Evolutionary conservation across 345 rosid genomes (phyloP).

Genomic region (Dipteronia sinensis): DNA sequence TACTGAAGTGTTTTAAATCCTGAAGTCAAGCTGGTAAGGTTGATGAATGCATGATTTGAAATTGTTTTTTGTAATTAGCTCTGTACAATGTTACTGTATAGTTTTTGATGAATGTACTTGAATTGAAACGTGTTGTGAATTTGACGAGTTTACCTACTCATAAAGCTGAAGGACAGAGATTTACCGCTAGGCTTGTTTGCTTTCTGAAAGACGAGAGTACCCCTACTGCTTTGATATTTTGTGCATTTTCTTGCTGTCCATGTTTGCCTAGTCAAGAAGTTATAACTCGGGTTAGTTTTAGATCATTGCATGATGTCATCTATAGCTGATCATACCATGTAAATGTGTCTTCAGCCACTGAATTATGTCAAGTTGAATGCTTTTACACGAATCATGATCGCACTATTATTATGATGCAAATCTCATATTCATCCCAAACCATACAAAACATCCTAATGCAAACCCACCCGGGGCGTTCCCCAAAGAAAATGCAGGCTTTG

Average conservation of each 20-base stretch:
- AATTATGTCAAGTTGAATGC: neutral
- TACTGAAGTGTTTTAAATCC: conserved; percentile 10
- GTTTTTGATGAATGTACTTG: neutral
- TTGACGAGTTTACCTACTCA: neutral
- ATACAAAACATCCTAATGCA: neutral
- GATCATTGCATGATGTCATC: neutral
- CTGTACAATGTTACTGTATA: neutral
- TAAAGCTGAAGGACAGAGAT: neutral
- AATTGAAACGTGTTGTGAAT: neutral
- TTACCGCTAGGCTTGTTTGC: neutral
- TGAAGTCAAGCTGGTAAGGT: neutral
- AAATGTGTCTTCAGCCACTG: neutral
- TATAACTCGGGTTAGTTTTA: neutral
- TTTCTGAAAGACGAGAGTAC: neutral
- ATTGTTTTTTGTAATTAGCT: neutral
- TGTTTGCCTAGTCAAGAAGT: neutral
- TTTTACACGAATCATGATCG: neutral
- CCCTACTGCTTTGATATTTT: neutral
- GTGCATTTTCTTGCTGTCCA: neutral
- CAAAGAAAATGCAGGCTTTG: conserved; percentile 1
- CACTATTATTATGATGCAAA: neutral
- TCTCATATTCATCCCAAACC: neutral
- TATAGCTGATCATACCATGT: neutral
- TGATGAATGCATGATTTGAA: conserved; percentile 6
- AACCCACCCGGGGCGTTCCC: neutral